Evolutionary conservation across 176 grass and related monocot species (phyloP), one percentile per base, ranked within the genome.

Genomic region (Poa pratensis): DNA sequence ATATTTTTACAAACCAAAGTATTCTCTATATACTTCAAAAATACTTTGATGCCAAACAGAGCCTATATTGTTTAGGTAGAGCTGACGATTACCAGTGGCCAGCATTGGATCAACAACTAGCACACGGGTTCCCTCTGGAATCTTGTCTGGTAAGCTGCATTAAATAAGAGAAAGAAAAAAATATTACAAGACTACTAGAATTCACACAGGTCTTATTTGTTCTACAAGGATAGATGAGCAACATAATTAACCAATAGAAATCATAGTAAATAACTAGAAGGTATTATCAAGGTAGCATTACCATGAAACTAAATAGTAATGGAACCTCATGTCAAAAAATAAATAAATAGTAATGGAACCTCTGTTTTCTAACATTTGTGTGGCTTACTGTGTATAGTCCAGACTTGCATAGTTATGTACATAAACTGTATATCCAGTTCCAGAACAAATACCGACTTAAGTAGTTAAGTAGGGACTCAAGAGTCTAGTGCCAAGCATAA

Each of bases 91-190:
- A 99, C 93, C 93, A 9, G 96, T 99, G 39, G 96, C 96, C 39
- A 99, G 84, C 96, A 99, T 96, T 72, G 96, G 96, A 83, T 99
- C 94, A 70, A 99, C 86, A 89, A 94, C 86, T 87, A 99, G 82
- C 78, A 90, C 82, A 82, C 90, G 94, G 80, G 90, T 75, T n/a
- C 90, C 93, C 57, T 94, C 90, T 45, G 96, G 84, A 86, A 99
- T 92, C 19, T 78, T 92, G 83, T 96, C 88, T 71, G 96, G 96
- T 74, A 99, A 89, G 34, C 96, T 99, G 88, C 80, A 89, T 83
- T 85, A 87, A 81, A 81, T 32, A 34, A 73, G 65, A 62, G 6
- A 26, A 46, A 51, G 71, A 19, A 52, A 53, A 28, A 26, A 74
- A 20, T 1, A 27, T 11, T 70, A 75, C 14, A 35, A 4, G 46